Evolutionary conservation across 441 rosid genomes (phyloP), one percentile per base, ranked within the genome.

Genomic region (Mallotus repandus): DNA sequence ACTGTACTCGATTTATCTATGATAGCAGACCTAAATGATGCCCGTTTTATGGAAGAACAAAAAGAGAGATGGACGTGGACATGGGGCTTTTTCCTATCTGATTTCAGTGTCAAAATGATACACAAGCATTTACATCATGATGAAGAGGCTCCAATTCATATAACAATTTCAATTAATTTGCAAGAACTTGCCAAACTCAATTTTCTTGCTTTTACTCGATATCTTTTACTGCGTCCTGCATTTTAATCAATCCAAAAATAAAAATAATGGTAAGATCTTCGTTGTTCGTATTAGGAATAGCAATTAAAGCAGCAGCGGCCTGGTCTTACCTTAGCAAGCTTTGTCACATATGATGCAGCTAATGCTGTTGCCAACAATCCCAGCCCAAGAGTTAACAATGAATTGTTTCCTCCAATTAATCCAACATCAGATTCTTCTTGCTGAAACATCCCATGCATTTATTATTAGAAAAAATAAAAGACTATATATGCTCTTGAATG

Each of bases 211-310:
- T 76, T 84, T 86, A 89, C 75, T 89, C 94, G 2, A 89, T 91
- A 69, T 91, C 98, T 74, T 89, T 89, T 22, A 93, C 79, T 4
- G 97, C 98, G 82, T 93, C 97, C 98, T 93, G 91, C 83, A 84
- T 14, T 50, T 18, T 11, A 43, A 0, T 35, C 7, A 48, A 22
- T 7, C 13, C 32, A 29, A 29, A 54, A 16, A 32, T 41, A 38
- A 38, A 63, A 38, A n/a, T 38, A 38, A 4, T 46, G 19, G n/a
- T 25, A 9, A 45, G 12, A 45, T 45, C 49, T 45, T 45, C 11
- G 12, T 45, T 45, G 9, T 7, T 45, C 41, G 41, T 38, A 38
- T 38, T 38, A 45, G 49, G 12, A 45, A 10, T 9, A 45, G 49
- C 7, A 52, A 53, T 52, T 49, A 64, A n/a, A n/a, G 5, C 22